Evolutionary conservation across 2,329 filamentous ascomycete genomes (phyloP), one percentile per base, ranked within the genome.

Genomic region (Scedosporium apiospermum): DNA sequence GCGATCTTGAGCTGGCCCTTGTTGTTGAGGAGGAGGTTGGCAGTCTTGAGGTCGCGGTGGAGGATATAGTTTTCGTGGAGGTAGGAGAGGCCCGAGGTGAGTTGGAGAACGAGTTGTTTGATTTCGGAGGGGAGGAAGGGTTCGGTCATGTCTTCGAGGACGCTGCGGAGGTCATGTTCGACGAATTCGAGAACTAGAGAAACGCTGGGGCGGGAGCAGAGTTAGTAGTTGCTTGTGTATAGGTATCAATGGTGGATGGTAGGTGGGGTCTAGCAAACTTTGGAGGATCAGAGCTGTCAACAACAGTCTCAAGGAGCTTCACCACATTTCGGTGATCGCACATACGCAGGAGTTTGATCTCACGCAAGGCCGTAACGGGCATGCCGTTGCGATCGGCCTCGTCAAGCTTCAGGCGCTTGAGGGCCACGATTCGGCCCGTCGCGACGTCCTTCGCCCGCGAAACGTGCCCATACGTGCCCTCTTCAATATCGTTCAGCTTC

Each of bases 181-280:
- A 97, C 81, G 75, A 98, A 99, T 72, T 97, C 93, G 82, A 99
- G 93, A 66, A 98, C 95, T 63, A 99, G 85, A 74, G 91, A 96
- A 67, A 97, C 88, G 77, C 88, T 91, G 73, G 14, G 9, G 63
- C 68, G 64, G 66, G 67, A 64, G 70, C 64, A 67, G 63, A 67
- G 66, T 72, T 69, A 6, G 23, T 18, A 53, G 30, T 62, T 60
- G 42, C 42, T 30, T 34, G 21, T 23, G 14, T 26, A 41, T 41
- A n/a, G 21, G 41, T 21, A 51, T 21, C 63, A 21, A 42, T 23
- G 46, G 12, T 38, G 41, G 55, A 51, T 44, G 59, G 21, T 18
- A 44, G 18, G 63, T n/a, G 23, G 58, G 5, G 53, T 21, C 44
- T n/a, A 58, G 18, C 55, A 34, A 30, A 58, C 55, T 14, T 58